Percentiles rank a stretch among this genome's conserved stretches.
These are phyloP conservation scores for Naegleria fowleri DNA, from an alignment of 208 protist species.

Conservation along the genomic window DNA sequence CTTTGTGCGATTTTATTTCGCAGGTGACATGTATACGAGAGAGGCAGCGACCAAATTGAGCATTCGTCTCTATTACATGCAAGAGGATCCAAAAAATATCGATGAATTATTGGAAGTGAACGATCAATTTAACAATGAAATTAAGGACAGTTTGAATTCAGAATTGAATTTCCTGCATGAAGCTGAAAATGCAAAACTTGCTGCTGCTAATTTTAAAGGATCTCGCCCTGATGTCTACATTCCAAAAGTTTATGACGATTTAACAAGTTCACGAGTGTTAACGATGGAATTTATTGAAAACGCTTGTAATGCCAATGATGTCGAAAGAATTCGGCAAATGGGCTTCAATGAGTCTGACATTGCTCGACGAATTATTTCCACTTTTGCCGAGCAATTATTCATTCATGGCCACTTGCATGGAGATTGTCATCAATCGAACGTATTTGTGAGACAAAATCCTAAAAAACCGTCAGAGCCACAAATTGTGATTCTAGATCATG, in stretches of 20 bases:
- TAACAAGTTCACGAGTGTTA: conserved; percentile 46
- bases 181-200: conserved; percentile 19
- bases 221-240: background rate
- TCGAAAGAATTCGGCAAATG: background rate
- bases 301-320: background rate
- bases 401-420: conserved; percentile 51
- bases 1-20: conserved; percentile 28
- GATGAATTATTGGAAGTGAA: background rate
- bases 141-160: background rate
- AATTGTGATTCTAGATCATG: conserved; percentile 46
- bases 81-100: conserved; percentile 23
- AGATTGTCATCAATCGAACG: conserved; percentile 47
- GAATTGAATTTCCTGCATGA: conserved; percentile 21
- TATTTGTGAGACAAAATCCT: background rate
- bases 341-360: background rate
- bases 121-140: background rate
- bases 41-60: background rate
- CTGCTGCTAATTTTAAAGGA: conserved; percentile 10
- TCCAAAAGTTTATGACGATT: conserved; percentile 30
- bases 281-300: conserved; percentile 59
- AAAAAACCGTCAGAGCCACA: background rate
- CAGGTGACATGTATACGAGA: conserved; percentile 40
- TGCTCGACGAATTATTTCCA: background rate
- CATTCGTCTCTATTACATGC: background rate
- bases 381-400: background rate